Evolutionary conservation across 2,329 filamentous ascomycete species (phyloP).

Genomic region (Penicillium sp.): DNA sequence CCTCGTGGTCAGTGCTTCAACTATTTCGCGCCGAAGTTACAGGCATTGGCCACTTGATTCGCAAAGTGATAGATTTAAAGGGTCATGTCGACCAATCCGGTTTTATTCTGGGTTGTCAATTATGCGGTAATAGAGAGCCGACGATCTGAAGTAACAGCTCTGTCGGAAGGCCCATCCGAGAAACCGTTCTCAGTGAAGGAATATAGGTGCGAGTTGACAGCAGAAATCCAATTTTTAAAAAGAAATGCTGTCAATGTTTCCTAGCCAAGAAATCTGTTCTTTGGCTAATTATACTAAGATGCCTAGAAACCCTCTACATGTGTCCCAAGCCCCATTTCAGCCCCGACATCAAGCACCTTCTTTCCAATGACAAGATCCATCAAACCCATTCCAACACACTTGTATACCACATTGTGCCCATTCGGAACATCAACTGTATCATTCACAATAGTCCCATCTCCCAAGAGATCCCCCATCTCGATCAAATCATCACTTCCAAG

Average conservation of each 20-base stretch:
- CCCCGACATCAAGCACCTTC: constrained; percentile 42
- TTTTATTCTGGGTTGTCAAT: no score
- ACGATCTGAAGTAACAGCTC: no score
- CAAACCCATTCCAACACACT: constrained; percentile 54
- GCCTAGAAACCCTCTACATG: constrained; percentile 41
- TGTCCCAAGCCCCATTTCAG: constrained; percentile 34
- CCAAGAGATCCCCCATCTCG: constrained; percentile 47
- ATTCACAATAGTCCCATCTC: constrained; percentile 8
- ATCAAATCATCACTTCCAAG: constrained; percentile 41
- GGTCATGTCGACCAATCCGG: no score
- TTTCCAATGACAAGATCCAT: constrained; percentile 53
- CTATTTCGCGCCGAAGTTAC: not conserved
- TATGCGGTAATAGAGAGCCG: no score
- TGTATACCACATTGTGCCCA: constrained; percentile 50
- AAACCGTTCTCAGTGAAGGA: not conserved
- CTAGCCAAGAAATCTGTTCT: no score
- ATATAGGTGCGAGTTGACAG: no score
- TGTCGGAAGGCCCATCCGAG: not conserved
- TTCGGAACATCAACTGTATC: constrained; percentile 27
- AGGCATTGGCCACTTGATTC: no score
- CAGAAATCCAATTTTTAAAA: no score
- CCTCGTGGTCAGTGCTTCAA: not conserved
- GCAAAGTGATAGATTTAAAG: no score
- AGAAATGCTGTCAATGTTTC: no score
- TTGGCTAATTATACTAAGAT: no score